phyloP scores from a whole-genome alignment of 495 filamentous ascomycete species.

The Penicillium mononematosum region DNA sequence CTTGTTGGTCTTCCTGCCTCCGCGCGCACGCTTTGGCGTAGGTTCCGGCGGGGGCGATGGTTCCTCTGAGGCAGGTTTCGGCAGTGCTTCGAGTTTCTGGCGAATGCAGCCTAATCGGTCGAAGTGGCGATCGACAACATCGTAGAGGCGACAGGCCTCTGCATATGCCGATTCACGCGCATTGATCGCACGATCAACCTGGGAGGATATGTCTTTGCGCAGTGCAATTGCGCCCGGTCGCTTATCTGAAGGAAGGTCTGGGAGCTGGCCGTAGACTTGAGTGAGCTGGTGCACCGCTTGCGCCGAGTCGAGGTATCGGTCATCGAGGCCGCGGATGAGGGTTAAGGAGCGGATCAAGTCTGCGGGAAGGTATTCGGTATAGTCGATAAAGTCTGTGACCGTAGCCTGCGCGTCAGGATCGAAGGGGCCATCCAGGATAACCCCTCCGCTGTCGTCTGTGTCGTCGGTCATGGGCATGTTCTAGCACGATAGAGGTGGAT shows the following conservation, averaged over 20 bases:
- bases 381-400: conserved; percentile 93
- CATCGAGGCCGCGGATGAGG: conserved; percentile 79
- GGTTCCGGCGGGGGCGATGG: conserved; percentile 55
- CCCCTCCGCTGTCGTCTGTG: conserved; percentile 45
- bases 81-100: conserved; percentile 76
- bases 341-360: conserved; percentile 89
- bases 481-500: background rate
- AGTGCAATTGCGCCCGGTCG: conserved; percentile 57
- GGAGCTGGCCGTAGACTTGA: conserved; percentile 69
- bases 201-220: conserved; percentile 72
- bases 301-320: conserved; percentile 64
- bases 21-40: conserved; percentile 53
- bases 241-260: conserved; percentile 53
- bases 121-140: conserved; percentile 75
- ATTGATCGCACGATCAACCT: conserved; percentile 70
- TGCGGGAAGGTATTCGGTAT: conserved; percentile 92
- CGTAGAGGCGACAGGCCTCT: conserved; percentile 77
- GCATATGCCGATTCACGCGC: conserved; percentile 75
- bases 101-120: conserved; percentile 74
- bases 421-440: conserved; percentile 50
- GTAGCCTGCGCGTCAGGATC: conserved; percentile 95
- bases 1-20: conserved; percentile 39
- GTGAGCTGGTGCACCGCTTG: conserved; percentile 69
- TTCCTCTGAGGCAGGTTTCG: conserved; percentile 67
- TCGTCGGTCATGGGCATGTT: conserved; percentile 37